Base-by-base conservation (phyloP, 345 rosid species). In the Gossypium thurberi region DNA sequence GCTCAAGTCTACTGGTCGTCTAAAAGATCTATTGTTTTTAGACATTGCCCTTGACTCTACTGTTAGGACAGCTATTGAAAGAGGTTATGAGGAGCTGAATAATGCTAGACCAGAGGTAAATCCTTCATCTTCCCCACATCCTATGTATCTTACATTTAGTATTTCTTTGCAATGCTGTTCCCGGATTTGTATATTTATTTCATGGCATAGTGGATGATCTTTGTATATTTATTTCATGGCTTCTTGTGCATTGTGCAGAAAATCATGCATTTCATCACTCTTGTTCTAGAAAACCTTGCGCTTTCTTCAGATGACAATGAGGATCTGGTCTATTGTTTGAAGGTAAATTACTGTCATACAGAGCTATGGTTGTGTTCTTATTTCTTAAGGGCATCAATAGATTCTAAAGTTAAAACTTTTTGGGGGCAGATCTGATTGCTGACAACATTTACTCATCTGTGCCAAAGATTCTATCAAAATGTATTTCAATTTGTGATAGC, bases 41-140 rank as follows among this genome's bases (percentile, higher is more conserved):
- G 99, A 92, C 77, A 83, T 91, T 21, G 96, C 98, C 50, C 94
- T 95, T 67, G 99, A 95, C 76, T 95, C 99, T 69, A 82, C 97
- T 61, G 96, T 92, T 73, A 91, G 99, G 79, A 95, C 97, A 72
- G 96, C 96, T 69, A 87, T 88, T 81, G 99, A 95, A 84, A 87
- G 97, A 81, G 98, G 98, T 58, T 92, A 91, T 11, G 96, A 88
- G 79, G 94, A 90, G 78, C 78, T 95, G 78, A 92, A 81, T 40
- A 72, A 85, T 77, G 89, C 94, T 77, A 87, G 91, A 51, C 94
- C 97, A 37, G 98, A 91, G 96, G 99, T 91, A 74, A 76, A 25
- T 81, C 56, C 53, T 56, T 75, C 15, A 25, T 73, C 56, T 6
- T 70, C 50, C 48, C 61, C 59, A 63, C 68, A 25, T 62, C 42